Evolutionary conservation across 768 basidiomycete species (phyloP).

Genomic region (Cubamyces lactineus): DNA sequence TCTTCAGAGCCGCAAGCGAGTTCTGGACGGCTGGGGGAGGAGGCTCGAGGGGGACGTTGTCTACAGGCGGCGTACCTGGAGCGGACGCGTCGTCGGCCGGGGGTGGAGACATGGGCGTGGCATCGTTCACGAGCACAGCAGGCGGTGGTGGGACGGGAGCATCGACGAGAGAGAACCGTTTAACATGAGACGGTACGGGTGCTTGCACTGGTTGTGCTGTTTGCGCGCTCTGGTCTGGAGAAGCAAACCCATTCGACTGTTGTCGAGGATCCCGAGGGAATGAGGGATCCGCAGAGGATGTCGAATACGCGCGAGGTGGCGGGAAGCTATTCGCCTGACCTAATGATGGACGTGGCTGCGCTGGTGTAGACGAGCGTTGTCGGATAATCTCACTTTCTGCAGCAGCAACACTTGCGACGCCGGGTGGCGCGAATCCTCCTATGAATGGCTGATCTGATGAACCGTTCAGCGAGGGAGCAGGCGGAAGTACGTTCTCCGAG

Average conservation of each 20-base stretch:
- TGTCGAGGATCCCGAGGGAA: slow-evolving; percentile 20
- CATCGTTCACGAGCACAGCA: slow-evolving; percentile 56
- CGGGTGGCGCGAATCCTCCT: slow-evolving; percentile 50
- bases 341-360: slow-evolving; percentile 19
- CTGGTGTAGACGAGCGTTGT: slow-evolving; percentile 29
- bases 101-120: slow-evolving; percentile 33
- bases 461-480: slow-evolving; percentile 8
- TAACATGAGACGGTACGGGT: slow-evolving; percentile 60
- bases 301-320: slow-evolving; percentile 23
- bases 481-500: slow-evolving; percentile 13
- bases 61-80: slow-evolving; percentile 22
- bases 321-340: slow-evolving; percentile 11
- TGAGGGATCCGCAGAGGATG: slow-evolving; percentile 16
- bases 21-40: slow-evolving; percentile 66
- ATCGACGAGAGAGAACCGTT: slow-evolving; percentile 81
- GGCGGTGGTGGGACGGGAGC: slow-evolving; percentile 58
- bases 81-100: slow-evolving; percentile 2
- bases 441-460: slow-evolving; percentile 46
- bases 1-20: slow-evolving; percentile 87
- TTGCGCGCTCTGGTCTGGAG: slow-evolving; percentile 1
- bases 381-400: slow-evolving; percentile 17
- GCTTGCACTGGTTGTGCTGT: slow-evolving; percentile 18
- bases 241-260: slow-evolving; percentile 21
- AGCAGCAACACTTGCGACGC: slow-evolving; percentile 6
- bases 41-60: slow-evolving; percentile 35